These are phyloP conservation scores for Lipomyces chichibuensis DNA, from an alignment of 805 yeast genomes.

Conservation along the genomic window DNA sequence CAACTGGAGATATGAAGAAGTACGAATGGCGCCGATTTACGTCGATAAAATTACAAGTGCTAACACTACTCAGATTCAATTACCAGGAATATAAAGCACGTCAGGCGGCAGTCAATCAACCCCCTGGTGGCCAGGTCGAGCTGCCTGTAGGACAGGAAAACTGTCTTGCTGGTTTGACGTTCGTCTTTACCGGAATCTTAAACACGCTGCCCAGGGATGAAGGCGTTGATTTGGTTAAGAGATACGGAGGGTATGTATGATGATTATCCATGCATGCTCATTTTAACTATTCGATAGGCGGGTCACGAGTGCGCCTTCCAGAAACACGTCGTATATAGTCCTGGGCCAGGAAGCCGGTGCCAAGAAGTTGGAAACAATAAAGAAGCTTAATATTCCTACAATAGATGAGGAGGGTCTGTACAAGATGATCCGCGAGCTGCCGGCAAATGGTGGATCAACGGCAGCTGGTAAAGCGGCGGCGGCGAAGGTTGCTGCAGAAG, in stretches of 20 bases:
- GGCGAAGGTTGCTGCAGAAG: slow-evolving; percentile 70
- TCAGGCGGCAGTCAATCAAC: slow-evolving; percentile 12
- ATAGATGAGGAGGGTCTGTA: slow-evolving; percentile 86
- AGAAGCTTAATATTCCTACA: slow-evolving; percentile 71
- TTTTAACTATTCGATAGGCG: background rate
- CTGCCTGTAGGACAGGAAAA: slow-evolving; percentile 82
- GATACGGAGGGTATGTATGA: slow-evolving; percentile 90
- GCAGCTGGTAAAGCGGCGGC: slow-evolving; percentile 73
- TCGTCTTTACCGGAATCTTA: slow-evolving; percentile 89
- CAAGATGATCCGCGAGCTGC: slow-evolving; percentile 74
- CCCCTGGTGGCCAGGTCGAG: slow-evolving; percentile 25
- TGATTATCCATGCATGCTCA: background rate
- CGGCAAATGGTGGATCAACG: slow-evolving; percentile 90
- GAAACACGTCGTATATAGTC: slow-evolving; percentile 85
- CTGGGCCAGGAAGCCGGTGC: slow-evolving; percentile 97
- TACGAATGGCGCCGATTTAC: background rate
- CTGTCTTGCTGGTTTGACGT: slow-evolving; percentile 84
- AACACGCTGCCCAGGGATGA: slow-evolving; percentile 78
- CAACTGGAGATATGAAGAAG: background rate
- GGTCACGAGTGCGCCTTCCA: slow-evolving; percentile 66
- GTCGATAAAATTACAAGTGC: background rate
- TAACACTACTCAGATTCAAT: slow-evolving; percentile 11
- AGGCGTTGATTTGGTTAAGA: slow-evolving; percentile 74
- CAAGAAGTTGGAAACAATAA: slow-evolving; percentile 81
- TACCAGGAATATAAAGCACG: slow-evolving; percentile 22